Evolutionary conservation across 495 filamentous ascomycete species (phyloP), one percentile per base, ranked within the genome.

Genomic region (Staphylotrichum longicolle): DNA sequence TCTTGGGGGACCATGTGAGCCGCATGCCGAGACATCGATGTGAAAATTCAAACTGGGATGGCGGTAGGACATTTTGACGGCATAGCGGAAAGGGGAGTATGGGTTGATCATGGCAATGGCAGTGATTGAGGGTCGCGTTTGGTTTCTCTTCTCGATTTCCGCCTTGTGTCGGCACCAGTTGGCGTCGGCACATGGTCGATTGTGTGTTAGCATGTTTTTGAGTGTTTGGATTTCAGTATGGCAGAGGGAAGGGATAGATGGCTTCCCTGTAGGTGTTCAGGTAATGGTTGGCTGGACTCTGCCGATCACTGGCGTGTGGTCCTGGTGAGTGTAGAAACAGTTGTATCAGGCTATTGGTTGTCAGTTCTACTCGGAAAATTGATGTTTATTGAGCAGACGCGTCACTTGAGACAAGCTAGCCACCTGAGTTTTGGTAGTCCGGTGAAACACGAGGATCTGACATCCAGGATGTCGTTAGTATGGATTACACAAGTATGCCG

Each of bases 41-140:
- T 63, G 61, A 54, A 65, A 68, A 51, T 64, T 64, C 32, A 54
- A 58, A 52, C 47, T 68, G 45, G 37, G 66, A 41, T 60, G 52
- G 60, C 12, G 61, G 54, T 4, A 35, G 57, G 14, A 56, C 5
- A 46, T 56, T 37, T 27, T 56, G 40, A 11, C 11, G 56, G 46
- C 56, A 58, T 58, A 52, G 42, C 45, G 39, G 57, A 37, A 41
- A 11, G 34, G 35, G 12, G 34, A 8, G 39, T 44, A 46, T 12
- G 11, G 33, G 52, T 58, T 39, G 50, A 14, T 15, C 14, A 49
- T 34, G 56, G 56, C 44, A 20, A 41, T 30, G 45, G 45, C 41
- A n/a, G 14, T 15, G 14, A n/a, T 15, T 15, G 14, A n/a, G 27
- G n/a, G 46, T 53, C 39, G n/a, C 54, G 37, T 59, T 51, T 44